Conservation (phyloP, 176 grass and related monocot species). For the Musa schizocarpa region DNA sequence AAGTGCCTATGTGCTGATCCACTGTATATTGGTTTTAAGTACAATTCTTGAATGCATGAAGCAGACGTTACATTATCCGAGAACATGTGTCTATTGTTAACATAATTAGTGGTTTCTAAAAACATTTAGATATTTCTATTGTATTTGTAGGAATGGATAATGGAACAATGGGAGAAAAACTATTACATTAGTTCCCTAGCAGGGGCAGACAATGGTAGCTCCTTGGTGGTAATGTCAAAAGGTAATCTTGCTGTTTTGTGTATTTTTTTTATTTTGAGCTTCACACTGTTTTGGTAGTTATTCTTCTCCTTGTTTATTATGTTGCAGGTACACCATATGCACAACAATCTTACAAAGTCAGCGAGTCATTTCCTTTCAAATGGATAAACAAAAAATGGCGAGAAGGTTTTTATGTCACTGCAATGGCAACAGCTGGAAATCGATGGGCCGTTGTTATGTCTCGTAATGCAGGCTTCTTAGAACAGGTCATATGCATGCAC, state of each 20-base stretch:
- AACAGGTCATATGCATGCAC: constrained; percentile 44
- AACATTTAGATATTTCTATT: constrained; percentile 6
- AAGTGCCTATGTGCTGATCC: constrained; percentile 23
- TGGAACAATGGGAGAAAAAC: constrained; percentile 94
- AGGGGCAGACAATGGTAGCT: constrained; percentile 84
- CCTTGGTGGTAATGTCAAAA: constrained; percentile 92
- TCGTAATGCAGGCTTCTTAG: constrained; percentile 69
- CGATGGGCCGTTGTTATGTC: constrained; percentile 97
- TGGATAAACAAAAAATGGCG: constrained; percentile 99
- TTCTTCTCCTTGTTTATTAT: not conserved
- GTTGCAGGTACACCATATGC: constrained; percentile 60
- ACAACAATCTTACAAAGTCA: constrained; percentile 95
- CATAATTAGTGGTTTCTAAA: not conserved
- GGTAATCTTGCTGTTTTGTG: constrained; percentile 27
- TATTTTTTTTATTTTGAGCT: constrained; percentile 14
- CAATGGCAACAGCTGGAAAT: constrained; percentile 88
- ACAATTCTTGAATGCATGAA: not conserved
- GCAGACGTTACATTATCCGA: too few species aligned
- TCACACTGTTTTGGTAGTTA: constrained; percentile 5
- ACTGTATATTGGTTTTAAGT: not conserved
- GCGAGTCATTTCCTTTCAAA: constrained; percentile 87
- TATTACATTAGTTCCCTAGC: constrained; percentile 89
- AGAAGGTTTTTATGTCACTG: constrained; percentile 88
- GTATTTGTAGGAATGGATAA: constrained; percentile 92
- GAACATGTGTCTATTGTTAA: too few species aligned